A percentile compares a stretch with the other conserved stretches of the same genome.
Evolutionary conservation across 2,329 filamentous ascomycete genomes (phyloP).

Genomic region (Fusarium lyarnte): DNA sequence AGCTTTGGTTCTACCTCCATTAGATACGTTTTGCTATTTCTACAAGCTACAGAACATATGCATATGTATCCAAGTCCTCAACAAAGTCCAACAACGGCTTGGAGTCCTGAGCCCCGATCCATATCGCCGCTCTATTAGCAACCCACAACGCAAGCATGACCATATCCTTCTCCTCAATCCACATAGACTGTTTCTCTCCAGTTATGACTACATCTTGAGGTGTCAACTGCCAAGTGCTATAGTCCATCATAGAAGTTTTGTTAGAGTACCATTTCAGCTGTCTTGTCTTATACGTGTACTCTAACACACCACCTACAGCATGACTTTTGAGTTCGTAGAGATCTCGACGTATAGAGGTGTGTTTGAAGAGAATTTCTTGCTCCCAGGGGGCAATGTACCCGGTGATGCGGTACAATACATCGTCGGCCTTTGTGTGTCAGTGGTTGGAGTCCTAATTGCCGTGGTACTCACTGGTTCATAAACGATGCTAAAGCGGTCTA

Average conservation of each 20-base stretch:
- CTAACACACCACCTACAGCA: accelerated
- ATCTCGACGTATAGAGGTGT: neutral
- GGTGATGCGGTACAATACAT: accelerated
- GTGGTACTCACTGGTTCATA: neutral
- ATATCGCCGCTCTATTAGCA: neutral
- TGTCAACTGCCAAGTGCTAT: neutral
- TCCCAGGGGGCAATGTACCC: neutral
- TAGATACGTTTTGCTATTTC: no score
- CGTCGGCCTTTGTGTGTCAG: accelerated
- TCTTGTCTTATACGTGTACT: neutral
- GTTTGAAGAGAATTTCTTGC: neutral
- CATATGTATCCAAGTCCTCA: neutral
- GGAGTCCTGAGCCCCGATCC: neutral
- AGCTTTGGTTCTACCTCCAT: no score
- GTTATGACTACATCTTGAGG: accelerated
- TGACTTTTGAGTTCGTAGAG: accelerated
- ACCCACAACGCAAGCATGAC: neutral
- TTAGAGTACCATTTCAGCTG: neutral
- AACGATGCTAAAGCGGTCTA: accelerated
- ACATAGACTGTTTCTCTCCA: neutral
- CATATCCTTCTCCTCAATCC: neutral
- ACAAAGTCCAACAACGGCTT: neutral
- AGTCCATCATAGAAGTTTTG: neutral
- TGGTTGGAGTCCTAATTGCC: accelerated
- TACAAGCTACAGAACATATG: no score